Percentiles rank a stretch among this genome's conserved stretches.
These are phyloP conservation scores for Salvia miltiorrhiza DNA, from an alignment of 257 asterid species.

Conservation along the genomic window DNA sequence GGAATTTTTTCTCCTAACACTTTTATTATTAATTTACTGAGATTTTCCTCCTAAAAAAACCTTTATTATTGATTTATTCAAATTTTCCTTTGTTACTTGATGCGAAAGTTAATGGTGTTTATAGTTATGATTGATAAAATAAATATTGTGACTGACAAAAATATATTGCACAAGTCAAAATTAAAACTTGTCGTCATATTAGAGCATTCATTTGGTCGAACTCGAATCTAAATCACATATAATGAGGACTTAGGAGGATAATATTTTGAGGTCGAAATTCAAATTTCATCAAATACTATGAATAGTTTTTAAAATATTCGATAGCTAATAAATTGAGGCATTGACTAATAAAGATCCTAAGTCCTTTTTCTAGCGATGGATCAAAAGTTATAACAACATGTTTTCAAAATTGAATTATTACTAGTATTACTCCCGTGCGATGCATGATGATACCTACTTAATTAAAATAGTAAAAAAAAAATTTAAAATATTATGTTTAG, in stretches of 20 bases:
- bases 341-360: not conserved
- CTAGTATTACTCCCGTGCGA: no score
- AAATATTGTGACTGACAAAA: not conserved
- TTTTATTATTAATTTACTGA: not conserved
- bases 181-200: not conserved
- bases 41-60: not conserved
- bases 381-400: no score
- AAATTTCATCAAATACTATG: not conserved
- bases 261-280: no score
- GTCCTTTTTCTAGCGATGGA: no score
- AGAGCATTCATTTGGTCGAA: not conserved
- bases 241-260: no score
- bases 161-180: not conserved
- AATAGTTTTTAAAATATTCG: not conserved
- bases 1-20: no score
- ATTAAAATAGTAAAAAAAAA: no score
- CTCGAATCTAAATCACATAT: not conserved
- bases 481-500: no score
- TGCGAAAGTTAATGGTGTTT: not conserved
- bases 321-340: not conserved
- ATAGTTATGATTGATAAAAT: not conserved
- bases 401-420: no score
- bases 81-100: not conserved
- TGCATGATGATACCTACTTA: no score
- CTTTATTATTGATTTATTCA: not conserved